Evolutionary conservation across 345 rosid species (phyloP).

Genomic region (Excoecaria agallocha): DNA sequence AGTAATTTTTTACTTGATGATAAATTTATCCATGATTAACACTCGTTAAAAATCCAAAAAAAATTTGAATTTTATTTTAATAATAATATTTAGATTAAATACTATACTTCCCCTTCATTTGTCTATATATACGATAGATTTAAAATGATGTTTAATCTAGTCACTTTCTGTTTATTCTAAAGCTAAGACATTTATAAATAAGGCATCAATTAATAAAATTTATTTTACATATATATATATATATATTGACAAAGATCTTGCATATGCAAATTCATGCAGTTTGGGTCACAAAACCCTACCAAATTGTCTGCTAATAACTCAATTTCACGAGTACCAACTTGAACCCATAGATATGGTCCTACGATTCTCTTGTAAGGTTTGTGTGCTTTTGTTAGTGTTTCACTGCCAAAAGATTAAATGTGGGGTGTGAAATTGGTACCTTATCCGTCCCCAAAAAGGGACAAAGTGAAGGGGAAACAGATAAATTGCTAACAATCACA

Average conservation of each 20-base stretch:
- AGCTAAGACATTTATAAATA: not conserved
- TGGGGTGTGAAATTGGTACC: conserved; percentile 2
- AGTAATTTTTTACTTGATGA: too few species aligned
- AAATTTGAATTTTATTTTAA: too few species aligned
- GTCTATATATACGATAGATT: not conserved
- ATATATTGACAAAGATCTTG: not conserved
- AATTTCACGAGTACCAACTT: not conserved
- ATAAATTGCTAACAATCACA: not conserved
- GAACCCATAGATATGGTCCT: conserved; percentile 5
- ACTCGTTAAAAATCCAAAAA: too few species aligned
- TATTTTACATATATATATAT: not conserved
- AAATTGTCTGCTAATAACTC: not conserved
- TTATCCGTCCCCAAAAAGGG: not conserved
- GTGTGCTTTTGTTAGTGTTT: conserved; percentile 6
- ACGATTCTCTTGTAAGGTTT: conserved; percentile 4
- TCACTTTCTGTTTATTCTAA: not conserved
- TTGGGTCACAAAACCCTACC: conserved; percentile 11
- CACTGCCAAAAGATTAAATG: conserved; percentile 2
- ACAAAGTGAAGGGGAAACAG: not conserved
- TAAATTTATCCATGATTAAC: too few species aligned
- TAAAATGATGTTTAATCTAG: not conserved
- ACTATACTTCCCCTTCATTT: too few species aligned
- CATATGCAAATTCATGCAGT: not conserved
- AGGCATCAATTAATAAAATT: not conserved
- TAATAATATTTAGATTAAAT: too few species aligned